Percentiles rank a stretch among this genome's conserved stretches.
Conservation (phyloP, 495 filamentous ascomycete species). For the Aspergillus homomorphus region DNA sequence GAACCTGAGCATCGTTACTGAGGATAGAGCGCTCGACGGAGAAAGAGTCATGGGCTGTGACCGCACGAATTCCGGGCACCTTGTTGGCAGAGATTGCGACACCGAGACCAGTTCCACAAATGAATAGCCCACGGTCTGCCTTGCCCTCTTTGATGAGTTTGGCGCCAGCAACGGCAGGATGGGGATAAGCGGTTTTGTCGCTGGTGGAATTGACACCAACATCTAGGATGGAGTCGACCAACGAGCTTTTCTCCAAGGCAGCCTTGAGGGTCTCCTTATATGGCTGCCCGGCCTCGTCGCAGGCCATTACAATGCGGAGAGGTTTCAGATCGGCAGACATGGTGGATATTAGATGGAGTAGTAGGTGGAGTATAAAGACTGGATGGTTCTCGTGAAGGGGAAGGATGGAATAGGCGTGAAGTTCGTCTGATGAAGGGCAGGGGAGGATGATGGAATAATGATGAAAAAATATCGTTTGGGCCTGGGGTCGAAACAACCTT, state of each 20-base stretch:
- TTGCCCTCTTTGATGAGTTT: constrained; percentile 63
- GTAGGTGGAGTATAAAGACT: constrained; percentile 2
- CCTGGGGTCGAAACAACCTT: background rate
- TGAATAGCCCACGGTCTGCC: constrained; percentile 75
- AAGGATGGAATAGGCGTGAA: background rate
- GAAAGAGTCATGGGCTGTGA: constrained; percentile 85
- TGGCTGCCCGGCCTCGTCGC: constrained; percentile 70
- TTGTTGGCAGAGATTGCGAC: constrained; percentile 88
- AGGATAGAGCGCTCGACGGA: constrained; percentile 76
- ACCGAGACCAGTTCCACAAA: constrained; percentile 84
- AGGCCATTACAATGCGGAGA: constrained; percentile 59
- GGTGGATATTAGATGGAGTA: constrained; percentile 1
- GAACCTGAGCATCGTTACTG: constrained; percentile 83
- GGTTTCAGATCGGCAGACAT: constrained; percentile 43
- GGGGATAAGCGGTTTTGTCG: constrained; percentile 83
- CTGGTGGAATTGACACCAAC: constrained; percentile 60
- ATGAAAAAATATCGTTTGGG: background rate
- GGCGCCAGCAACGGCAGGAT: constrained; percentile 69
- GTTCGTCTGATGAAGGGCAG: background rate
- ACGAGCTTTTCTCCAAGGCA: constrained; percentile 62
- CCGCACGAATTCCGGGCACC: constrained; percentile 77
- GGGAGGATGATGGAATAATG: background rate
- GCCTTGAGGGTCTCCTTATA: constrained; percentile 80
- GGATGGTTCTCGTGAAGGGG: background rate
- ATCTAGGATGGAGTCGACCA: constrained; percentile 66